Percentiles rank a stretch among this genome's conserved stretches.
phyloP scores from a whole-genome alignment of 306 rosid species.

The Prunus salicina region DNA sequence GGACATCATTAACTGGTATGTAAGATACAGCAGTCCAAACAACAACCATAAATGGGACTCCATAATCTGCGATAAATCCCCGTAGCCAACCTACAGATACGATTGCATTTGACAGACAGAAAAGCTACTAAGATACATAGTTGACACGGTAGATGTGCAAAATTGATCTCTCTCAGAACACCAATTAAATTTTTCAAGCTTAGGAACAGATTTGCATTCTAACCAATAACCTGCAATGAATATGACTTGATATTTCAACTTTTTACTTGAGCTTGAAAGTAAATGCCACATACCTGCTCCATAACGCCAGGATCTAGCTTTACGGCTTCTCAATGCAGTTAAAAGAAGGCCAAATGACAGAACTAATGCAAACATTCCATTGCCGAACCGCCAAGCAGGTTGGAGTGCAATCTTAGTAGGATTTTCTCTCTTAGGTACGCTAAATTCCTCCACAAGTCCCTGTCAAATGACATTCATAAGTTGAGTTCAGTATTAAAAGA shows the following conservation, averaged over 20 bases:
- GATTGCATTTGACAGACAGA: conserved; percentile 22
- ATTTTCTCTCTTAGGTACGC: conserved; percentile 55
- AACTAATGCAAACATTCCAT: conserved; percentile 97
- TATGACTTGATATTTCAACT: not conserved
- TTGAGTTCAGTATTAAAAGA: conserved; percentile 13
- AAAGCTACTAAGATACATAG: not conserved
- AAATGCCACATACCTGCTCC: conserved; percentile 63
- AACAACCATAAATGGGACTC: conserved; percentile 91
- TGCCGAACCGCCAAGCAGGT: conserved; percentile 85
- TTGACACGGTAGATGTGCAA: not conserved
- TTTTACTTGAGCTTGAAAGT: not conserved
- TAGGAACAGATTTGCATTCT: conserved; percentile 10
- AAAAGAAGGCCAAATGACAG: conserved; percentile 87
- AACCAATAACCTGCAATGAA: not conserved
- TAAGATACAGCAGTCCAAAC: conserved; percentile 87
- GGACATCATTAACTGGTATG: conserved; percentile 78
- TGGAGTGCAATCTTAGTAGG: conserved; percentile 54
- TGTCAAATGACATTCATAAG: conserved; percentile 31
- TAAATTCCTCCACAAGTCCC: conserved; percentile 93
- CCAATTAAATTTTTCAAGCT: conserved; percentile 8
- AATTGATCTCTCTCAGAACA: not conserved
- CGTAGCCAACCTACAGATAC: conserved; percentile 61
- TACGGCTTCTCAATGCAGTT: conserved; percentile 82
- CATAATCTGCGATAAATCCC: conserved; percentile 87
- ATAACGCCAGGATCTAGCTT: conserved; percentile 96